A percentile compares a stretch with the other conserved stretches of the same genome.
Evolutionary conservation across 139 green algal species (phyloP).

Genomic region (Gonium pectorale): DNA sequence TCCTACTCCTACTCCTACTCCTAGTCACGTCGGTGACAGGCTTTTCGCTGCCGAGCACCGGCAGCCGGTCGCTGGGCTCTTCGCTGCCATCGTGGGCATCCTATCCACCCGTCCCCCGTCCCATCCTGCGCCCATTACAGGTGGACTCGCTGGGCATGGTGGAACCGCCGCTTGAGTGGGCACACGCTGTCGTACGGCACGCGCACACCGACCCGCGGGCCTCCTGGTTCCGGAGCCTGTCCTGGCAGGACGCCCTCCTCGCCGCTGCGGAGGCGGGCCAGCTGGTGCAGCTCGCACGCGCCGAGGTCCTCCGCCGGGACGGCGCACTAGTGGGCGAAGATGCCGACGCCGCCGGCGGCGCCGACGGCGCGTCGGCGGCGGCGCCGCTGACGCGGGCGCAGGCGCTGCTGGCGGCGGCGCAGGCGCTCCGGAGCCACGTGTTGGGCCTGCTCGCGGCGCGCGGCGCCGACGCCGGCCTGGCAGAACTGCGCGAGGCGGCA

Average conservation of each 20-base stretch:
- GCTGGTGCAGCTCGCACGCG: not conserved
- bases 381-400: not conserved
- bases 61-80: too few relatives aligned
- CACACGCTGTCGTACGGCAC: not conserved
- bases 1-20: too few relatives aligned
- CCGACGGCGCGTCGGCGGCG: not conserved
- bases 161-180: slow-evolving; percentile 4
- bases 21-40: too few relatives aligned
- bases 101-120: too few relatives aligned
- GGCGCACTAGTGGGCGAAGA: not conserved
- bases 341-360: not conserved
- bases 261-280: slow-evolving; percentile 9
- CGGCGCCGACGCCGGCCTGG: too few relatives aligned
- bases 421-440: slow-evolving; percentile 6
- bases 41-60: too few relatives aligned
- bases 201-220: not conserved
- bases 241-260: slow-evolving; percentile 2
- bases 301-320: slow-evolving; percentile 9
- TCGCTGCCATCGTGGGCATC: too few relatives aligned
- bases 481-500: slow-evolving; percentile 2
- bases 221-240: slow-evolving; percentile 15
- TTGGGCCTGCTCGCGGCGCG: not conserved
- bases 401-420: not conserved
- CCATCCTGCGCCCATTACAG: too few relatives aligned
- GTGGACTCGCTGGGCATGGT: slow-evolving; percentile 26